A percentile compares a stretch with the other conserved stretches of the same genome.
Evolutionary conservation across 169 alveolate genomes (phyloP).

Genomic region (Eimeria maxima): DNA sequence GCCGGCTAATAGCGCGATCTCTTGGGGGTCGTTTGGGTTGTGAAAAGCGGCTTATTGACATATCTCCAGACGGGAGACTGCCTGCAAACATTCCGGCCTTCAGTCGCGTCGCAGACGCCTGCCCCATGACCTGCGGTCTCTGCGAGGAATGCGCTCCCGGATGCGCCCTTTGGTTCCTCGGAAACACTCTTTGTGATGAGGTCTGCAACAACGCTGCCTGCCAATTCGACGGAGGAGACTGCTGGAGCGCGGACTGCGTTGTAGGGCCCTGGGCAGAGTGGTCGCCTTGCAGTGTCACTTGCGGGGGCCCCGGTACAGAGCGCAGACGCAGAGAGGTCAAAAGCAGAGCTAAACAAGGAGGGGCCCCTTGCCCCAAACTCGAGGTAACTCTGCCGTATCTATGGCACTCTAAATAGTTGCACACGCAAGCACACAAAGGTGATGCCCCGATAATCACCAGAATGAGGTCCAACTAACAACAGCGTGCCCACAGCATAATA

Average conservation of each 20-base stretch:
- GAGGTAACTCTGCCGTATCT: conserved; percentile 23
- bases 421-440: too few relatives aligned
- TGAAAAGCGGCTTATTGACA: conserved; percentile 83
- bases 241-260: conserved; percentile 87
- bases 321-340: conserved; percentile 80
- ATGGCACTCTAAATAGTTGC: too few relatives aligned
- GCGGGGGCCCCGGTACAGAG: conserved; percentile 84
- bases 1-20: conserved; percentile 85
- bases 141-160: conserved; percentile 88
- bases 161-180: conserved; percentile 89
- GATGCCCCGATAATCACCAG: too few relatives aligned
- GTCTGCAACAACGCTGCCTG: conserved; percentile 86
- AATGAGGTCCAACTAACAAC: too few relatives aligned
- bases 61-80: conserved; percentile 84
- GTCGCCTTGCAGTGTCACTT: conserved; percentile 85
- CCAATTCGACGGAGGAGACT: conserved; percentile 89
- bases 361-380: conserved; percentile 80
- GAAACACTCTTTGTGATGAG: conserved; percentile 87
- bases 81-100: conserved; percentile 82
- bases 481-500: too few relatives aligned
- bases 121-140: conserved; percentile 87
- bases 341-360: conserved; percentile 84
- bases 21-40: conserved; percentile 87
- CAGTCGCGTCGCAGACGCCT: conserved; percentile 88
- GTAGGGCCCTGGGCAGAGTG: conserved; percentile 87